Evolutionary conservation across 1,284 basidiomycete species (phyloP).

Genomic region (Fomitiporia mediterranea): DNA sequence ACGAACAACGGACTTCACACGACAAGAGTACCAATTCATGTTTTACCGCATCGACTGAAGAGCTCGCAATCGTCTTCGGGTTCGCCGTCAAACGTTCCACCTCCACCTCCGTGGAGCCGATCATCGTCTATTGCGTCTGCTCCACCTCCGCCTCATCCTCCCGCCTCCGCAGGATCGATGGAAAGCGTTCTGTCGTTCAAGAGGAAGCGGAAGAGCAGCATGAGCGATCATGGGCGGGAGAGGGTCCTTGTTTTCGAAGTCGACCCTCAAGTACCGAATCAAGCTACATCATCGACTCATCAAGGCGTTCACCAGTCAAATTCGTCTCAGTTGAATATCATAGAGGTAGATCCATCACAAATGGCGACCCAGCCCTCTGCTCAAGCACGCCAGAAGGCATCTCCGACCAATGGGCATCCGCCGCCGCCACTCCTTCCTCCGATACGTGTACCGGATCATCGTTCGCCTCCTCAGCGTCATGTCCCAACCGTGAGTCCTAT

Average conservation of each 20-base stretch:
- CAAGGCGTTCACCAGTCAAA: conserved; percentile 8
- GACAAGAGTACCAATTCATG: conserved; percentile 26
- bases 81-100: conserved; percentile 37
- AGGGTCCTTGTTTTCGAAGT: conserved; percentile 16
- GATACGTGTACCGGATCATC: conserved; percentile 2
- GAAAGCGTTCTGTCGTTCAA: conserved; percentile 6
- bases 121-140: conserved; percentile 5
- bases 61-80: conserved; percentile 27
- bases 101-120: conserved; percentile 58
- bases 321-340: conserved; percentile 10
- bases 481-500: neutral
- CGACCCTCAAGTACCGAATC: neutral
- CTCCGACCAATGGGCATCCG: neutral
- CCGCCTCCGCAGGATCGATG: neutral
- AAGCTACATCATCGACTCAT: neutral
- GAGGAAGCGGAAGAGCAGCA: conserved; percentile 17
- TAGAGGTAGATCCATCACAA: conserved; percentile 13
- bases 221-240: conserved; percentile 9
- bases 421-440: neutral
- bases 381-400: conserved; percentile 7
- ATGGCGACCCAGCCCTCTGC: conserved; percentile 13
- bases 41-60: conserved; percentile 34
- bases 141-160: neutral
- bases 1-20: conserved; percentile 19
- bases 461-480: conserved; percentile 5